phyloP scores from a whole-genome alignment of 148 eudicot genomes.

The Limonium bicolor region DNA sequence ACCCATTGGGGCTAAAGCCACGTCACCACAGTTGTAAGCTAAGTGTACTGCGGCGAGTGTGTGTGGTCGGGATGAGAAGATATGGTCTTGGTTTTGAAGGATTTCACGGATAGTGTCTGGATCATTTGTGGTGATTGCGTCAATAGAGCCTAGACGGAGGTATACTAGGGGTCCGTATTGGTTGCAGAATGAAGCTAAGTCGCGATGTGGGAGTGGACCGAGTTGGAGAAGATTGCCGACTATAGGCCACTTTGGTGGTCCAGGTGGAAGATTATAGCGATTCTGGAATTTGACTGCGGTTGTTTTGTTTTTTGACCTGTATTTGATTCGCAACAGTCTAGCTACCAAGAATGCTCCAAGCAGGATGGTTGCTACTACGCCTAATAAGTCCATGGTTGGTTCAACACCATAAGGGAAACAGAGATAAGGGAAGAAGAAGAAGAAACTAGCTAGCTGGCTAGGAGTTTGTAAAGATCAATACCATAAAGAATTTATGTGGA shows the following conservation, averaged over 20 bases:
- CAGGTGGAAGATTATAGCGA: constrained; percentile 94
- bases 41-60: constrained; percentile 74
- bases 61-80: constrained; percentile 74
- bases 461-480: too few species aligned
- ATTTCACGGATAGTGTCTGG: constrained; percentile 72
- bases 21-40: constrained; percentile 76
- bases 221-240: constrained; percentile 87
- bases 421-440: too few species aligned
- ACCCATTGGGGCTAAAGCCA: constrained; percentile 89
- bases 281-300: too few species aligned
- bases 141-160: constrained; percentile 62
- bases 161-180: constrained; percentile 80
- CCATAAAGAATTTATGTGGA: too few species aligned
- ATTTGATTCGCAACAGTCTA: too few species aligned
- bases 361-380: too few species aligned
- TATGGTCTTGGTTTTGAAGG: constrained; percentile 58
- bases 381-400: too few species aligned
- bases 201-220: constrained; percentile 70
- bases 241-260: constrained; percentile 77
- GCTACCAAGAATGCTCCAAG: too few species aligned
- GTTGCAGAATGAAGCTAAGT: constrained; percentile 61
- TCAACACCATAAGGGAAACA: too few species aligned
- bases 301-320: too few species aligned
- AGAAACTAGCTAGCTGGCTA: too few species aligned
- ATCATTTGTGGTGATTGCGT: constrained; percentile 85